phyloP scores from a whole-genome alignment of 2,329 filamentous ascomycete genomes.

The Stylonectria norvegica region DNA sequence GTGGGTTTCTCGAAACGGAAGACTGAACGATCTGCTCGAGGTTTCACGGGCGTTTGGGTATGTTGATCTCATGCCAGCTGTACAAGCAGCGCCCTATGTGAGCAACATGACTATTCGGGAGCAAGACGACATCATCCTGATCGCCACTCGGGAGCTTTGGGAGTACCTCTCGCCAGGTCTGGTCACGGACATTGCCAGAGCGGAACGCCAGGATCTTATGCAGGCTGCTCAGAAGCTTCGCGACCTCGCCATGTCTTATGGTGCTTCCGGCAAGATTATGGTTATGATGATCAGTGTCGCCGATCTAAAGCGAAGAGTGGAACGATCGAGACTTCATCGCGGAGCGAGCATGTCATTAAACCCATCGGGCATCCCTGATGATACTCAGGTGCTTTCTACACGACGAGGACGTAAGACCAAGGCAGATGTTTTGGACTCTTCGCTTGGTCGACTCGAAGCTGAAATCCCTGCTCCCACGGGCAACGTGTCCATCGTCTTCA shows the following conservation, averaged over 20 bases:
- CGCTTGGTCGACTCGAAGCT: conserved; percentile 78
- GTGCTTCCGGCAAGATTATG: conserved; percentile 93
- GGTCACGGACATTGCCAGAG: conserved; percentile 85
- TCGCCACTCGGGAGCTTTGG: conserved; percentile 93
- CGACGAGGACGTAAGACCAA: conserved; percentile 64
- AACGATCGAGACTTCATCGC: conserved; percentile 68
- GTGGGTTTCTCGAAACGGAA: conserved; percentile 91
- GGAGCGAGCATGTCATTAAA: conserved; percentile 85
- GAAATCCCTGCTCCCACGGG: conserved; percentile 90
- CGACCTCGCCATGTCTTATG: conserved; percentile 93
- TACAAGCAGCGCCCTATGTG: conserved; percentile 87
- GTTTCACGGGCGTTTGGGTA: conserved; percentile 96
- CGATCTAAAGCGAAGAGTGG: conserved; percentile 78
- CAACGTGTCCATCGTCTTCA: conserved; percentile 91
- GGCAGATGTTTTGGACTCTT: conserved; percentile 73
- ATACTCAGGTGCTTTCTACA: conserved; percentile 60
- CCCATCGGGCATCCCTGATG: conserved; percentile 69
- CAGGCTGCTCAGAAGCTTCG: conserved; percentile 89
- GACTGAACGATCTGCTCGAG: conserved; percentile 84
- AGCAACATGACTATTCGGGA: conserved; percentile 75
- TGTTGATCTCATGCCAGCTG: conserved; percentile 84
- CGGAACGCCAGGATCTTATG: conserved; percentile 88
- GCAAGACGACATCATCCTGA: conserved; percentile 86
- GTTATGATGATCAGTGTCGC: conserved; percentile 96
- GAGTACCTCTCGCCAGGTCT: conserved; percentile 88